Base-by-base conservation (phyloP, 2,329 filamentous ascomycete species). In the Colletotrichum sp. region DNA sequence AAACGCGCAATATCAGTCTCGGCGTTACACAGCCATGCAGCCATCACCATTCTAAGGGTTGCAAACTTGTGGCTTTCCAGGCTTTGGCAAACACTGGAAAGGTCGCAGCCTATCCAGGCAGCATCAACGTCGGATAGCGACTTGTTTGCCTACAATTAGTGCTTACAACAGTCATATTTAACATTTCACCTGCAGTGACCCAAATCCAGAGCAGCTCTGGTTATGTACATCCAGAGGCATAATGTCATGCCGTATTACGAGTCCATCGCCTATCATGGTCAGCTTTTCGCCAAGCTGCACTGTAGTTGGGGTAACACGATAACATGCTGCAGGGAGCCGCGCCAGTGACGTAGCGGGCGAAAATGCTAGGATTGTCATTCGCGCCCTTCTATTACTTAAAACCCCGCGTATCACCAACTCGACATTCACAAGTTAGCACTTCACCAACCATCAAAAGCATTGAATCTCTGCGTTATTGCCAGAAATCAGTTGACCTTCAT, bases 271-370 rank as follows among this genome's bases (percentile, higher is more conserved):
- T 63, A 34, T n/a, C 21, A 13, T 18, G 57, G 18, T 28, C 28
- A 32, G 21, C 57, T 30, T 65, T 18, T n/a, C 18, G 36, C 28
- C 63, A 44, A 66, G 24, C 15, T 2, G 36, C 28, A 24, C 34
- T 36, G 63, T 9, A 21, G n/a, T 49, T 66, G 63, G 63, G 63
- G 34, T 44, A 66, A 49, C 44, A 49, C 44, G 44, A 66, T 49
- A 18, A 39, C 7, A 18, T 24, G n/a, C 32, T 60, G 34, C 52
- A 69, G 34, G 6, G 10, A 62, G 30, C 55, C 67, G 66, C 30
- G 32, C 52, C 55, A 24, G 30, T 62, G 67, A 69, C 67, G 67
- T 69, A 49, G 32, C 16, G 18, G 66, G 32, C 21, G n/a, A 60
- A 24, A 30, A 24, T 62, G 18, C 67, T 0, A 36, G 30, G 10